Percentiles rank a stretch among this genome's conserved stretches.
phyloP scores from a whole-genome alignment of 768 basidiomycete genomes.

The Termitomyces sp. region DNA sequence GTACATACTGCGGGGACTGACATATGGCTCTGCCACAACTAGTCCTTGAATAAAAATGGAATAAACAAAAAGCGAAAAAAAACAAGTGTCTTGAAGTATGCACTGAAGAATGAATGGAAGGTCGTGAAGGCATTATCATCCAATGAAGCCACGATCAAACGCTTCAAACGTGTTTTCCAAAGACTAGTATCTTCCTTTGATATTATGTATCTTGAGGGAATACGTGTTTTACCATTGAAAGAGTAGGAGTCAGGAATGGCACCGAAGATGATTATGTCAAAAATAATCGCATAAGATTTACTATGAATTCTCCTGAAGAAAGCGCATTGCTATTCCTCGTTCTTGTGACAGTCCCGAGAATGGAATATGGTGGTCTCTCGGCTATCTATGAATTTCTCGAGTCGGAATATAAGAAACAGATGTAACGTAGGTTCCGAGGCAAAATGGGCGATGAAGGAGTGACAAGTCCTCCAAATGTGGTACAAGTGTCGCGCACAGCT shows the following conservation, averaged over 20 bases:
- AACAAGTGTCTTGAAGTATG: no score
- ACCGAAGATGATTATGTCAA: not conserved
- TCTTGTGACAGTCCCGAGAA: not conserved
- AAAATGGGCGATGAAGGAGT: not conserved
- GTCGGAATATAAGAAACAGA: not conserved
- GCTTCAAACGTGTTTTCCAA: no score
- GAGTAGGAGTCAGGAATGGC: not conserved
- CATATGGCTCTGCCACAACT: no score
- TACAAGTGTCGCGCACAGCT: not conserved
- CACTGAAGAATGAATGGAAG: no score
- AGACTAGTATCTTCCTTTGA: no score
- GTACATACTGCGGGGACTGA: no score
- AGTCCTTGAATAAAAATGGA: no score
- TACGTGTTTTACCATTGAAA: not conserved
- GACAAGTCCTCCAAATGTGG: not conserved
- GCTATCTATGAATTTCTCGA: not conserved
- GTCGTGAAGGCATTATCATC: no score
- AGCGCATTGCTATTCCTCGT: not conserved
- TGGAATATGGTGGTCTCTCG: not conserved
- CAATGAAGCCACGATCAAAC: no score
- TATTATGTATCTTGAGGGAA: not conserved
- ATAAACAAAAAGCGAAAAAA: no score
- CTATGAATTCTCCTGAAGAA: not conserved
- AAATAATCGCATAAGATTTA: no score
- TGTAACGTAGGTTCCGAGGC: not conserved